Percentiles rank a stretch among this genome's conserved stretches.
Conservation (phyloP, 345 rosid species). For the Turnera subulata region DNA sequence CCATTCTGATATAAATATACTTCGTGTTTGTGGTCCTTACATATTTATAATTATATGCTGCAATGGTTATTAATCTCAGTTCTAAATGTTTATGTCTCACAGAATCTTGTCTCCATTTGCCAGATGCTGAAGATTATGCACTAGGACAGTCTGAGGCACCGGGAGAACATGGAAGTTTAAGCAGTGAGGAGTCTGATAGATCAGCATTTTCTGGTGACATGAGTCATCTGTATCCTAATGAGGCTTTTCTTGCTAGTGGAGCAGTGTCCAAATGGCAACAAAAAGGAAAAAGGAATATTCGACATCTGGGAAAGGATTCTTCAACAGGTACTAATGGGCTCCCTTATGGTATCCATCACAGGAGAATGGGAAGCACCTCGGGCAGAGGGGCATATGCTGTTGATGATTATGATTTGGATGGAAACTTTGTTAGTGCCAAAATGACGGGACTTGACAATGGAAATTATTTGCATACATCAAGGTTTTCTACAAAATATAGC, state of each 20-base stretch:
- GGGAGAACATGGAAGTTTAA: slow-evolving; percentile 57
- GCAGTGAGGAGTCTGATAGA: slow-evolving; percentile 72
- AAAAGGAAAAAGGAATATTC: slow-evolving; percentile 81
- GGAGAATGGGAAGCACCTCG: slow-evolving; percentile 35
- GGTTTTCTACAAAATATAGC: slow-evolving; percentile 35
- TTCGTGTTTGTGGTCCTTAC: no score
- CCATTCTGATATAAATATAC: no score
- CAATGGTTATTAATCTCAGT: not conserved
- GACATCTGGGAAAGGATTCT: slow-evolving; percentile 50
- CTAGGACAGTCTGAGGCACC: slow-evolving; percentile 37
- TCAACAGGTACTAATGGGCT: slow-evolving; percentile 30
- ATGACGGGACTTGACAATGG: slow-evolving; percentile 34
- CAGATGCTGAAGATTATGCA: slow-evolving; percentile 31
- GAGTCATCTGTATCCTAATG: slow-evolving; percentile 43
- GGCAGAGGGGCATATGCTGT: slow-evolving; percentile 40
- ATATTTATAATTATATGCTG: not conserved
- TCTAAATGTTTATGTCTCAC: slow-evolving; percentile 3
- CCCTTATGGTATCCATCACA: slow-evolving; percentile 36
- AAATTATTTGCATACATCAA: slow-evolving; percentile 33
- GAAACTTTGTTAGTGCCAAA: slow-evolving; percentile 35
- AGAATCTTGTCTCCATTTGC: slow-evolving; percentile 1
- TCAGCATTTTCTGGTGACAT: slow-evolving; percentile 68
- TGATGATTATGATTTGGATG: slow-evolving; percentile 45
- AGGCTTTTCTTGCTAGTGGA: slow-evolving; percentile 42
- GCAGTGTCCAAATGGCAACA: slow-evolving; percentile 88